Evolutionary conservation across 768 basidiomycete genomes (phyloP), one percentile per base, ranked within the genome.

Genomic region (Pleurotus citrinopileatus): DNA sequence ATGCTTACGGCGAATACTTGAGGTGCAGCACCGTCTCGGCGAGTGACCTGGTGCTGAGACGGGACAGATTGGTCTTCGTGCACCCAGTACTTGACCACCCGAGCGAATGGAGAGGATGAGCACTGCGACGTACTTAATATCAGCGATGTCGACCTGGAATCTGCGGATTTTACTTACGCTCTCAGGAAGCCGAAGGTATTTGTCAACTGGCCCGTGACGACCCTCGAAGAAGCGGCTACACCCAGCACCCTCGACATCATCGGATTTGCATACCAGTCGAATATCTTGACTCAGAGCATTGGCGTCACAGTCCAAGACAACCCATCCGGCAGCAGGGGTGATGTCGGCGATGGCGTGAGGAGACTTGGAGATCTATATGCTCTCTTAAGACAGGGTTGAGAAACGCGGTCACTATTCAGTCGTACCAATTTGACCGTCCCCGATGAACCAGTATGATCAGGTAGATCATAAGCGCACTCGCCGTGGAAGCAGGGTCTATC

Each of bases 181-280:
- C 58, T 82, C 73, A 4, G 82, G 81, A 3, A 84, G 61, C 17
- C 80, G 72, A 28, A 82, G 79, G 19, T 83, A 63, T 55, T 78
- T 82, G 55, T 73, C 74, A n/a, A 69, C 74, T 0, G 78, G 70
- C 17, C 73, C 72, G 28, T 34, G 32, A 34, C 60, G 61, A 27
- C 66, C 62, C 38, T 60, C 56, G 56, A 69, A 75, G 13, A 81
- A 63, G 51, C 76, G 77, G 22, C 63, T 63, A 61, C 78, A 80
- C 15, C 43, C 43, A 23, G 43, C 22, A 26, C 43, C 43, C 25
- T 44, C 43, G 23, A 5, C 15, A 22, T 44, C 20, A 13, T 44
- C 43, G 25, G 20, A 20, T 13, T 44, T 44, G 20, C 43, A 44
- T 13, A 44, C 43, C 20, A 44, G 43, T 17, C 43, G 43, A 15